These are phyloP conservation scores for Immersiella caudata DNA, from an alignment of 495 filamentous ascomycete genomes.

Conservation along the genomic window DNA sequence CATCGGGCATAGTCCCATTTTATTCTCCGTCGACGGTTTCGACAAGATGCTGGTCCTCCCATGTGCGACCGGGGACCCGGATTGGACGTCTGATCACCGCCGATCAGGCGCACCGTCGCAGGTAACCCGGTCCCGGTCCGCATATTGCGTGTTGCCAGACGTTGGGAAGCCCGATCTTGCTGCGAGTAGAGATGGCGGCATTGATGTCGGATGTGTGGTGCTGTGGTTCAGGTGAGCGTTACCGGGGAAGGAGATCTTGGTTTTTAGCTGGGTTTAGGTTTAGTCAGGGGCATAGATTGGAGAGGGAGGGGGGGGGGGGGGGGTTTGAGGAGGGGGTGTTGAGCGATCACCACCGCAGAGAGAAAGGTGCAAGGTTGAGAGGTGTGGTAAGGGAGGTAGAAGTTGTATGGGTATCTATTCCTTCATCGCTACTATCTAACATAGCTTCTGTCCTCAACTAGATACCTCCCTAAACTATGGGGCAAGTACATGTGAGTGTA, in stretches of 20 bases:
- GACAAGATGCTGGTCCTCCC: neutral
- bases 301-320: too few species aligned
- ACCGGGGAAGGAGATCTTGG: neutral
- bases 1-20: neutral
- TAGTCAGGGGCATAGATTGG: neutral
- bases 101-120: conserved; percentile 25
- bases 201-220: neutral
- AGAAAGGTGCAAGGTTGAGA: neutral
- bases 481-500: neutral
- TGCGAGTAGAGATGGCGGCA: neutral
- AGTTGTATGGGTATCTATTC: conserved; percentile 16
- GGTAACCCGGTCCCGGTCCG: conserved; percentile 11
- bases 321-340: too few species aligned
- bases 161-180: neutral
- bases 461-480: neutral
- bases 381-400: neutral
- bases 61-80: conserved; percentile 11
- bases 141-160: too few species aligned
- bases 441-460: neutral
- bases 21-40: neutral
- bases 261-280: neutral
- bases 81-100: conserved; percentile 23
- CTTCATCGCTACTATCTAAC: neutral
- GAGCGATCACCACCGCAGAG: neutral
- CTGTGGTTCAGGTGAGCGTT: neutral